Evolutionary conservation across 2,329 filamentous ascomycete species (phyloP), one percentile per base, ranked within the genome.

Genomic region (Ambrosiella beaveri): DNA sequence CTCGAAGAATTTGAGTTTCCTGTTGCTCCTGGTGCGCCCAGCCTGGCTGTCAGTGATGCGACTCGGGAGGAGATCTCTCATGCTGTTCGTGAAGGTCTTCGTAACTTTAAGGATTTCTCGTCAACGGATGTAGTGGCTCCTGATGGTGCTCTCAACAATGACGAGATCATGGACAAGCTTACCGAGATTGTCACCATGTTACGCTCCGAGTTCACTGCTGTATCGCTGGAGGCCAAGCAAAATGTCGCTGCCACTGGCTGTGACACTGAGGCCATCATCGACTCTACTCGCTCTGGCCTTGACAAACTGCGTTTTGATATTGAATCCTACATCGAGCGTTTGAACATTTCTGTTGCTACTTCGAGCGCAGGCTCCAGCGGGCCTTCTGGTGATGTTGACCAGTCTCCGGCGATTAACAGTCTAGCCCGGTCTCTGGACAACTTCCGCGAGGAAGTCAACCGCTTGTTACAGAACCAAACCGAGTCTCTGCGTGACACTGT

Each of bases 261-360:
- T 59, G 88, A 93, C 66, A 91, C 88, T 0, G 89, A 95, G 68
- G 88, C 95, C 67, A 82, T 95, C 11, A 74, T 96, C 3, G 87
- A 93, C 67, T 86, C 88, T 0, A 84, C 94, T 49, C 91, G 88
- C 64, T 88, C 95, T 66, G 89, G 89, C 0, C 76, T 95, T 12
- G 88, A 95, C 63, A 84, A 80, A 63, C 78, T 97, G 6, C 82
- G 88, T 9, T 72, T 74, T 11, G 86, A 95, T 60, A 86, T 97
- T 57, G 88, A 95, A 64, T 75, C 74, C 49, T 95, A 94, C 63
- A 82, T 93, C 59, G 83, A 90, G 64, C 82, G 81, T 52, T 80
- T 82, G 7, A 76, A 81, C 13, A 85, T 56, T 45, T 56, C 58
- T 11, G 39, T 52, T n/a, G 47, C 38, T 2, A 45, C 47, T 85